Evolutionary conservation across 2,329 filamentous ascomycete genomes (phyloP), one percentile per base, ranked within the genome.

Genomic region (Colletotrichum simmondsii): DNA sequence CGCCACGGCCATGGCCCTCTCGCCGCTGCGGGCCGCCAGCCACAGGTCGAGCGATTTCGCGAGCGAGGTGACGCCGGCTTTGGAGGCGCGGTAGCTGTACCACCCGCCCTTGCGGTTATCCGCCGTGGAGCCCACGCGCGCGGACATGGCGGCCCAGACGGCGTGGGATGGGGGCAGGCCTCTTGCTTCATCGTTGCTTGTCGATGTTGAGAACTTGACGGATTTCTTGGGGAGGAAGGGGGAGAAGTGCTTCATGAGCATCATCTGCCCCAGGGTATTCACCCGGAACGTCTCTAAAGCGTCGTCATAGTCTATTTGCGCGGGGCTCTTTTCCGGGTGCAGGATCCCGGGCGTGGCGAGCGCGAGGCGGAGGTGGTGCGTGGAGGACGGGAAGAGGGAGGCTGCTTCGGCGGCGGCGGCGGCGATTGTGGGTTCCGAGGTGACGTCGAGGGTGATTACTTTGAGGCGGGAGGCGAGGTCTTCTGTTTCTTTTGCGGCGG

Each of bases 1-100:
- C 11, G 88, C 89, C 12, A 97, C 83, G 1, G 91, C 90, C 75
- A 95, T 85, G 0, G 92, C 93, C 64, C 89, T 90, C 0, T 89
- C 87, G 0, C 87, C 90, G 71, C 88, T 87, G 54, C 87, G 85
- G 4, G 87, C 84, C 46, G 82, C 81, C 37, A 97, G 82, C 78
- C 91, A 89, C 32, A 93, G 86, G 79, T 97, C 94, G 74, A 95
- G 91, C 7, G 89, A 92, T 82, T 92, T 93, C 8, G 90, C 90
- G 14, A 95, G 71, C 78, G 92, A 92, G 75, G 92, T 94, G 4
- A 96, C 90, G 2, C 88, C 93, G 0, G 93, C 90, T 81, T 97
- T 97, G 65, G 90, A 92, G 8, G 92, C 90, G 16, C 94, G 91
- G 81, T 97, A 97, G 68, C 88, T 91, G 81, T 95, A 97, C 94